Evolutionary conservation across 2,329 filamentous ascomycete species (phyloP), one percentile per base, ranked within the genome.

Genomic region (Fusarium abutilonis): DNA sequence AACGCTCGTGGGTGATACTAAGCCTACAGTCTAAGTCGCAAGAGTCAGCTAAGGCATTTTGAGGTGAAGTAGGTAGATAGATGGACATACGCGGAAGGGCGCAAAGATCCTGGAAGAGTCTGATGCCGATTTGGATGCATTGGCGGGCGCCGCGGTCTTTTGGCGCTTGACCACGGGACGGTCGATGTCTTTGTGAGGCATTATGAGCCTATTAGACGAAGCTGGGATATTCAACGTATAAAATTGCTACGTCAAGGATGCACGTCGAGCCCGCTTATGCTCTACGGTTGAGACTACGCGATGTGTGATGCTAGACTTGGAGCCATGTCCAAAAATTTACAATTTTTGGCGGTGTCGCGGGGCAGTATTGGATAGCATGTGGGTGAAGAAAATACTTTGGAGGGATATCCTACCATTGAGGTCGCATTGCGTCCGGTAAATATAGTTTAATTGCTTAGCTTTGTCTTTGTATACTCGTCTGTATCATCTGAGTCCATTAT

Each of bases 1-100:
- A 1, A 97, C 92, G 44, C 83, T 79, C 3, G 94, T 97, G 1
- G 95, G 92, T 6, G 95, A 97, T 2, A 99, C 92, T 29, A 99
- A 83, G 14, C 95, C 95, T 65, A 99, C 86, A 42, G 94, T 97
- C 92, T 97, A 26, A 43, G 21, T 43, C 21, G 49, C 52, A 56
- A 46, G 2, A 19, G 29, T 54, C 29, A 58, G 50, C 15, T 29
- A 61, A 43, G 63, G 11, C 15, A 41, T 23, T 26, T 9, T 34
- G 43, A 56, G 7, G 32, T 26, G 8, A 5, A n/a, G 9, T 21
- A 4, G 7, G 35, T 11, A 31, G 35, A 47, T 31, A 41, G 4
- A 31, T 28, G 45, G 38, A 76, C 88, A 66, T 87, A 96, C 93
- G 76, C 95, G 83, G 79, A 94, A 98, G 2, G 95, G 94, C 70